Evolutionary conservation across 345 rosid genomes (phyloP).

Genomic region (Gossypium rotundifolium): DNA sequence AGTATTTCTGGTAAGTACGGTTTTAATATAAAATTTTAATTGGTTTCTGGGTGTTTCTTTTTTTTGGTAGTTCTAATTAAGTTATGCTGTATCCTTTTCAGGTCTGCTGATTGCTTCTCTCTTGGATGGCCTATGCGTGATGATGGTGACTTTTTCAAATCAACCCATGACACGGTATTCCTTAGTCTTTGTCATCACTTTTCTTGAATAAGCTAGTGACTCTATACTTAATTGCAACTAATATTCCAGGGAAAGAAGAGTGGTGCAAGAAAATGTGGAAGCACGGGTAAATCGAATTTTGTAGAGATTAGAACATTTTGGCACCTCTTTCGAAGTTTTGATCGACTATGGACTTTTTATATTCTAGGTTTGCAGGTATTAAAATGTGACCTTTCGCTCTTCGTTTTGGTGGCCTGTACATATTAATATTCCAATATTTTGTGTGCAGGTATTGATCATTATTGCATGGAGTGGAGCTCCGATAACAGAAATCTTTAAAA

Average conservation of each 20-base stretch:
- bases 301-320: conserved; percentile 90
- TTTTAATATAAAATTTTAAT: conserved; percentile 12
- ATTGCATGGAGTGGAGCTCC: conserved; percentile 69
- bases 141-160: conserved; percentile 86
- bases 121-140: conserved; percentile 99
- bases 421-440: conserved; percentile 10
- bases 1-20: conserved; percentile 80
- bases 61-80: neutral
- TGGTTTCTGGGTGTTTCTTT: neutral
- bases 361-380: conserved; percentile 80
- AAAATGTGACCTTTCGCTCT: neutral
- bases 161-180: conserved; percentile 49
- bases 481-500: conserved; percentile 44
- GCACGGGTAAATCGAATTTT: conserved; percentile 91
- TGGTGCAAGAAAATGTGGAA: conserved; percentile 35
- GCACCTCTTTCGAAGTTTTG: conserved; percentile 94
- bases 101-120: conserved; percentile 93
- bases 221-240: conserved; percentile 11
- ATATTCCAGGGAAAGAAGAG: conserved; percentile 58
- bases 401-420: conserved; percentile 2
- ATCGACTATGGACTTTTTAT: conserved; percentile 91
- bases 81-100: conserved; percentile 25
- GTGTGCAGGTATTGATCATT: conserved; percentile 71
- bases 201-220: conserved; percentile 13
- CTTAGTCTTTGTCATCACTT: conserved; percentile 16